Evolutionary conservation across 176 grass and related monocot genomes (phyloP), one percentile per base, ranked within the genome.

Genomic region (Aegilops bicornis): DNA sequence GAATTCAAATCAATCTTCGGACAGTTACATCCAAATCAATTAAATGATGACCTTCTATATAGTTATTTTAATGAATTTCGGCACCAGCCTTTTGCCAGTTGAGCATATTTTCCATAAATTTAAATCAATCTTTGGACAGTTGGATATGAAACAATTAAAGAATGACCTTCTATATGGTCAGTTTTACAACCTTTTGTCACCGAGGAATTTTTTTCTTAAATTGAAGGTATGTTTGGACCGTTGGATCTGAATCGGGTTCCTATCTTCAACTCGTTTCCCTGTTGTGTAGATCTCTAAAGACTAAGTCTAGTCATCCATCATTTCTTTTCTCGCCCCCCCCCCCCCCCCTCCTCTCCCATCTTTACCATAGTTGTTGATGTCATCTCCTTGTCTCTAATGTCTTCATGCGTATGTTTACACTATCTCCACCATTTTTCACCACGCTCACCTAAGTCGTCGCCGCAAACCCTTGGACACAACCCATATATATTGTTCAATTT

Each of bases 191-290:
- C 20, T n/a, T 60, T 60, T n/a, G 20, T 6, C 22, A 54, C 16
- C 20, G 2, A 22, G 0, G 6, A 60, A 3, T 0, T 1, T n/a
- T 10, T 23, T 10, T 0, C 16, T n/a, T 8, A 9, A 9, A n/a
- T 8, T 60, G 0, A 60, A 60, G 22, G 0, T 0, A n/a, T 20
- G 0, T n/a, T 60, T 60, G 8, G 6, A 60, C 19, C 8, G 8
- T 10, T 61, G 8, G 8, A 61, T 61, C 58, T 61, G 8, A 10
- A 61, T 61, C 58, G 2, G 56, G 20, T 61, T 61, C 16, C 16
- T 54, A 54, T 61, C 2, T 22, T 61, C 58, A 61, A 22, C 7
- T 7, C 6, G 3, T 0, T 23, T 61, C 20, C 56, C 0, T 61
- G 8, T 10, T 61, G 22, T 61, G 22, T 61, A 61, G 7, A 60